Base-by-base conservation (phyloP, 768 basidiomycete species). In the Calocybe indica region DNA sequence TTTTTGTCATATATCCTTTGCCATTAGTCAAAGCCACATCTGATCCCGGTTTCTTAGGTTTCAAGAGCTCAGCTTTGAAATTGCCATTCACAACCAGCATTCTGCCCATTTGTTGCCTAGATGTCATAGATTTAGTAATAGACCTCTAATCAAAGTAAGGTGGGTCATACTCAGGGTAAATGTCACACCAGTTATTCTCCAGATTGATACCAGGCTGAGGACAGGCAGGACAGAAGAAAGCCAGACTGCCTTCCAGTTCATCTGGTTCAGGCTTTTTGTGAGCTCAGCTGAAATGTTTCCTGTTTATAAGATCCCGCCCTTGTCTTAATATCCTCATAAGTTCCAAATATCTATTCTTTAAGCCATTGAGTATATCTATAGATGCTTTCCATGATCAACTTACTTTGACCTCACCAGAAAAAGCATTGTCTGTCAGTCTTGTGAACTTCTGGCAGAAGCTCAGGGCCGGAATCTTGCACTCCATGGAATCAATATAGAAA, bases 51-150 rank as follows among this genome's bases (percentile, higher is more conserved):
- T 52, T 47, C 28, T 54, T 53, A 55, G 62, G 59, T n/a, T 53
- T 55, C 15, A 59, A 42, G 29, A 62, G 60, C 31, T 62, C 53
- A 0, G 57, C 52, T 7, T 56, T 57, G 50, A 66, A 66, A 32
- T 62, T 65, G 14, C 63, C 62, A 51, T 63, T 51, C 1, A 58
- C 55, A 8, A 60, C 42, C 13, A 48, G 47, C 2, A 56, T 48
- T 3, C 42, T 47, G 28, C 52, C 54, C 9, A 59, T 29, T 12
- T 52, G 4, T 14, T 58, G 51, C 41, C 43, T 13, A 47, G 33
- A 10, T n/a, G 5, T n/a, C 40, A 22, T n/a, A 41, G 9, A 5
- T 41, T 10, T 5, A 41, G 3, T 3, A 10, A 29, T 11, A n/a
- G 40, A n/a, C 9, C 9, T 41, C 4, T 5, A 22, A 13, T n/a